Evolutionary conservation across 2,329 filamentous ascomycete genomes (phyloP).

Genomic region (Clonostachys rhizophaga): DNA sequence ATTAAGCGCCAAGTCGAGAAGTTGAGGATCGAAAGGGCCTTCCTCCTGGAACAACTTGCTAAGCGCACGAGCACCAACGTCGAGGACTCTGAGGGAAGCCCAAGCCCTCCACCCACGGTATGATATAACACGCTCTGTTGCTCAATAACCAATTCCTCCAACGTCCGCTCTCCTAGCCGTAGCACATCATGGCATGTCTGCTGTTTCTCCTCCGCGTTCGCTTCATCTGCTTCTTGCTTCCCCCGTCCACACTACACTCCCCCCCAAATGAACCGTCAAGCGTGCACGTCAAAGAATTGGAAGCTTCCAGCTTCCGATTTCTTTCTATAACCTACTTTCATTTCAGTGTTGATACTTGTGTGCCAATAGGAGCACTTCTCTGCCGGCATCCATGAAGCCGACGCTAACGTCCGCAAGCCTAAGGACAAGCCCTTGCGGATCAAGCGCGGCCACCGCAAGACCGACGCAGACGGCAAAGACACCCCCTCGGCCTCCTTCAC

Average conservation of each 20-base stretch:
- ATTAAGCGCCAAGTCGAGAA: constrained; percentile 86
- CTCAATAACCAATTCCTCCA: constrained; percentile 1
- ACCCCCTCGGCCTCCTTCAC: constrained; percentile 34
- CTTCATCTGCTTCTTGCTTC: background rate
- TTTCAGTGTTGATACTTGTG: constrained; percentile 26
- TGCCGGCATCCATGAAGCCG: constrained; percentile 19
- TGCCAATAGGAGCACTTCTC: constrained; percentile 15
- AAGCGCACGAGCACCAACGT: constrained; percentile 71
- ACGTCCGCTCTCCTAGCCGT: too few species aligned
- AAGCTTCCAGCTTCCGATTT: too few species aligned
- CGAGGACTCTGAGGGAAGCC: constrained; percentile 74
- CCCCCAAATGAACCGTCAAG: too few species aligned
- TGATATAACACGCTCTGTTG: constrained; percentile 19
- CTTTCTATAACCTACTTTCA: background rate
- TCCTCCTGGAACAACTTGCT: constrained; percentile 67
- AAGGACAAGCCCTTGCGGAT: constrained; percentile 74
- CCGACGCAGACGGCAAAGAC: constrained; percentile 35
- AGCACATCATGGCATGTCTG: background rate
- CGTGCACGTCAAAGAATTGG: too few species aligned
- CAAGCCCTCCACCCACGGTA: constrained; percentile 76
- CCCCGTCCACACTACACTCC: background rate
- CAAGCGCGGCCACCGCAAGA: constrained; percentile 67
- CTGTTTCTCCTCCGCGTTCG: constrained; percentile 1
- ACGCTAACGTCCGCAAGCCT: constrained; percentile 47
- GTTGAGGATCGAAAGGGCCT: constrained; percentile 79